Conservation (phyloP, 257 asterid species). For the Scutellaria barbata region DNA sequence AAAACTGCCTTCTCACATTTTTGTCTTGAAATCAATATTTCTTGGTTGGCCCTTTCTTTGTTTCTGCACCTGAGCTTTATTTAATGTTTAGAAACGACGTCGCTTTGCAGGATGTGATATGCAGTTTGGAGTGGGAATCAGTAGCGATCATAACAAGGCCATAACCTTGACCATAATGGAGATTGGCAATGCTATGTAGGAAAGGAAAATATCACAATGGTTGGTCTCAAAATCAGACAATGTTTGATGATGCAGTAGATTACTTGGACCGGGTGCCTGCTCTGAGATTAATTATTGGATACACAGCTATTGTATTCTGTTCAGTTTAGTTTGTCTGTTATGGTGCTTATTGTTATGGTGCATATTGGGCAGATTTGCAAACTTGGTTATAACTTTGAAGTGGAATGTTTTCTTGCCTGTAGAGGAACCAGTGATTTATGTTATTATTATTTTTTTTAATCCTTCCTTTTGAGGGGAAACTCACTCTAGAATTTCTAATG, state of each 20-base stretch:
- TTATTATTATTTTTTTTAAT: too few relatives aligned
- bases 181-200: not conserved
- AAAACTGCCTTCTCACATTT: not conserved
- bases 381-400: too few relatives aligned
- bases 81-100: not conserved
- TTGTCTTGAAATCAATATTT: not conserved
- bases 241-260: not conserved
- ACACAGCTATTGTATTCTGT: conserved; percentile 15
- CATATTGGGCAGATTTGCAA: too few relatives aligned
- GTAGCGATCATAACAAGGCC: conserved; percentile 72
- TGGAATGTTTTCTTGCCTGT: too few relatives aligned
- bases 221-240: not conserved
- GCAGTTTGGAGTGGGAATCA: conserved; percentile 98
- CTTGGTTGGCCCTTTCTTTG: not conserved
- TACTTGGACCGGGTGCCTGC: not conserved
- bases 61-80: not conserved
- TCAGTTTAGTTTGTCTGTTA: not conserved
- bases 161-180: conserved; percentile 28
- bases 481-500: too few relatives aligned
- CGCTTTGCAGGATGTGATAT: conserved; percentile 72
- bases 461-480: too few relatives aligned
- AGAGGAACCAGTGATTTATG: too few relatives aligned
- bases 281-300: not conserved
- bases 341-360: too few relatives aligned
- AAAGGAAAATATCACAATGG: not conserved